A percentile compares a stretch with the other conserved stretches of the same genome.
Conservation (phyloP, 2,329 filamentous ascomycete genomes). For the Cytospora piceicola region DNA sequence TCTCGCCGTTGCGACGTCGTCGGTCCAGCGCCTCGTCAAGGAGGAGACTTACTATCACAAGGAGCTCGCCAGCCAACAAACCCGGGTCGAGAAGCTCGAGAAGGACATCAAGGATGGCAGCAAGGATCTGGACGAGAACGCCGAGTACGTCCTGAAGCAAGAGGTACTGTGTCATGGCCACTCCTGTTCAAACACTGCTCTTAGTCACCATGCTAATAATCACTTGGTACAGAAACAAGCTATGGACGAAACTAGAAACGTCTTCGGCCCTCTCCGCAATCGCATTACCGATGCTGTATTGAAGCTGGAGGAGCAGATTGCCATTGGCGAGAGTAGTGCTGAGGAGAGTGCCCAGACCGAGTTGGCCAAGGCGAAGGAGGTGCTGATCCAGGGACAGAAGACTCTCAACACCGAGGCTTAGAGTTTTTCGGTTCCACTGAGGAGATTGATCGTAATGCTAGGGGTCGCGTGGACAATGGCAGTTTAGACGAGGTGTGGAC, state of each 20-base stretch:
- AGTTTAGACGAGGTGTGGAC: neutral
- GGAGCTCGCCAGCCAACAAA: slow-evolving; percentile 77
- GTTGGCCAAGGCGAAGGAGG: slow-evolving; percentile 59
- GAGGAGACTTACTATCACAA: slow-evolving; percentile 90
- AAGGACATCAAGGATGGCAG: slow-evolving; percentile 56
- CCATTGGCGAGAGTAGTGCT: slow-evolving; percentile 56
- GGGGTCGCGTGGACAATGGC: slow-evolving; percentile 5
- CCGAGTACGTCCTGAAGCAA: slow-evolving; percentile 79
- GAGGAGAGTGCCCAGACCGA: slow-evolving; percentile 51
- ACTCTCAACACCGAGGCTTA: slow-evolving; percentile 37
- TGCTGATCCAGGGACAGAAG: slow-evolving; percentile 54
- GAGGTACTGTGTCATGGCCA: slow-evolving; percentile 60
- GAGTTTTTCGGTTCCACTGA: neutral
- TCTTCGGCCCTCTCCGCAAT: slow-evolving; percentile 73
- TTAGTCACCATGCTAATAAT: slow-evolving; percentile 9
- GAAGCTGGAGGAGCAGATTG: slow-evolving; percentile 77
- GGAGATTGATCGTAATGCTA: slow-evolving; percentile 22
- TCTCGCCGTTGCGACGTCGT: slow-evolving; percentile 77
- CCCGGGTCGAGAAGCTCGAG: slow-evolving; percentile 70
- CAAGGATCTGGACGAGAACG: slow-evolving; percentile 70
- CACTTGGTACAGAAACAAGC: slow-evolving; percentile 66
- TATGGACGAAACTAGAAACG: slow-evolving; percentile 82
- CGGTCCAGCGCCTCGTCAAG: slow-evolving; percentile 83
- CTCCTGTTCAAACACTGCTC: neutral
- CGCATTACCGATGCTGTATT: slow-evolving; percentile 73